Conservation (phyloP, 306 rosid species). For the Dryas alaskensis region DNA sequence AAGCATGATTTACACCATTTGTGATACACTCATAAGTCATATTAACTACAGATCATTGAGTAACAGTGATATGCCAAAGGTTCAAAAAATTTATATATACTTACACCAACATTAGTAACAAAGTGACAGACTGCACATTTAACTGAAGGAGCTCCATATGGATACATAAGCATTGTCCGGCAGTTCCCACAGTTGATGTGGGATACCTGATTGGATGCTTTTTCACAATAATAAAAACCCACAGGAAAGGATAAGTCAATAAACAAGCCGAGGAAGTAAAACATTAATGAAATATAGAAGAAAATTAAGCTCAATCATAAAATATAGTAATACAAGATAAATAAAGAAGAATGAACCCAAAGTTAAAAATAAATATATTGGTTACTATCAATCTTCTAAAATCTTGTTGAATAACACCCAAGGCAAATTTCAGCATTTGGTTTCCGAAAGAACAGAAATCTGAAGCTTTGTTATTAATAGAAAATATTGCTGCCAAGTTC, state of each 20-base stretch:
- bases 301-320: not conserved
- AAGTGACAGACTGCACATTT: conserved; percentile 95
- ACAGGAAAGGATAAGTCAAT: conserved; percentile 28
- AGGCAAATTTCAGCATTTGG: not conserved
- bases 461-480: not conserved
- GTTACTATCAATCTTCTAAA: not conserved
- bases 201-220: conserved; percentile 69
- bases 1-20: too few relatives aligned
- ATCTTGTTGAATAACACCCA: not conserved
- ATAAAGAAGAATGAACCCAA: not conserved
- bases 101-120: conserved; percentile 77
- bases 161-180: conserved; percentile 89
- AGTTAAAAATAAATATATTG: not conserved
- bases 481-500: not conserved
- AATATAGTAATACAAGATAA: not conserved
- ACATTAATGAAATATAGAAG: not conserved
- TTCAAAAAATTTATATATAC: conserved; percentile 31
- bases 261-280: not conserved
- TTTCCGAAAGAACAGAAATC: not conserved
- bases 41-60: not conserved
- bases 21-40: not conserved
- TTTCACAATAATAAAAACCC: conserved; percentile 36
- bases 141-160: conserved; percentile 96
- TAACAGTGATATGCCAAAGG: conserved; percentile 1
- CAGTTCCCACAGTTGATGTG: conserved; percentile 91